Conservation (phyloP, 129 eudicot species). For the Lonicera japonica region DNA sequence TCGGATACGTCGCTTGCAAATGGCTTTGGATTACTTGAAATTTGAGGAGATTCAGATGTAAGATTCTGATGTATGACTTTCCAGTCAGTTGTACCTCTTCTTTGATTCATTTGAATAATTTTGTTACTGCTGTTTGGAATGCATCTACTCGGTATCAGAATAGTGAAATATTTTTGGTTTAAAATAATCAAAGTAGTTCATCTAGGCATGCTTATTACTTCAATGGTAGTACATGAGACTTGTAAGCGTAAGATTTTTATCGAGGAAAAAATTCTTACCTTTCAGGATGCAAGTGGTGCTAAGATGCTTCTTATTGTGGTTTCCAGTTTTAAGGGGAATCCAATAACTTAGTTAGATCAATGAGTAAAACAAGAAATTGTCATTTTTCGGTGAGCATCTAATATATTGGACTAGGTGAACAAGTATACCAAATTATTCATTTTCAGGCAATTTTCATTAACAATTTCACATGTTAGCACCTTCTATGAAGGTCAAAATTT, state of each 20-base stretch:
- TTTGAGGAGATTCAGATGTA: slow-evolving; percentile 86
- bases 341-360: background rate
- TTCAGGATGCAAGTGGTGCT: background rate
- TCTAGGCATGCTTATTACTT: background rate
- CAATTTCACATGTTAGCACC: background rate
- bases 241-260: background rate
- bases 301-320: background rate
- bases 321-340: background rate
- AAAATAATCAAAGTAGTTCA: background rate
- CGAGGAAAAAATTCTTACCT: background rate
- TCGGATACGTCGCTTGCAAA: slow-evolving; percentile 86
- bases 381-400: background rate
- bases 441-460: background rate
- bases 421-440: background rate
- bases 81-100: background rate
- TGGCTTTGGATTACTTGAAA: slow-evolving; percentile 80
- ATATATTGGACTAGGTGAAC: background rate
- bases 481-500: background rate
- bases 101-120: slow-evolving; percentile 10
- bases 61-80: slow-evolving; percentile 22
- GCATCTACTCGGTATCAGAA: slow-evolving; percentile 2
- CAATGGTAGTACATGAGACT: background rate
- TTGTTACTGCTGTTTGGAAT: background rate
- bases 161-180: background rate
- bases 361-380: too few relatives aligned